A percentile compares a stretch with the other conserved stretches of the same genome.
These are phyloP conservation scores for Suillus subaureus DNA, from an alignment of 768 basidiomycete species.

Conservation along the genomic window DNA sequence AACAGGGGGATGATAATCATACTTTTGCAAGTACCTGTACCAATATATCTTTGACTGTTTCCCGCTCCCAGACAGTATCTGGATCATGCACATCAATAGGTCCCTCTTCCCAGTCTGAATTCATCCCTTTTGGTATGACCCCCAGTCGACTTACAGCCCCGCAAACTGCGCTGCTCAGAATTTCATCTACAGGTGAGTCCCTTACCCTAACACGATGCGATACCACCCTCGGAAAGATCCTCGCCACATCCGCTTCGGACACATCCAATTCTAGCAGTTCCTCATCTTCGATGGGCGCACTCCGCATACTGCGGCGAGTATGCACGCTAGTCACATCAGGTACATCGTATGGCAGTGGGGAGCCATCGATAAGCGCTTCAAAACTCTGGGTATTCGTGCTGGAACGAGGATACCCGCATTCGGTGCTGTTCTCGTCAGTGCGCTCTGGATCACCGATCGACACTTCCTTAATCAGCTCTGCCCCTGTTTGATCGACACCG, in stretches of 20 bases:
- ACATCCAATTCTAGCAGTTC: conserved; percentile 51
- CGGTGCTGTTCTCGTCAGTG: conserved; percentile 22
- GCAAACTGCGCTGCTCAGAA: conserved; percentile 63
- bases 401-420: conserved; percentile 17
- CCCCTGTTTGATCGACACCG: conserved; percentile 60
- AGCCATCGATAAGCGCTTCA: conserved; percentile 23
- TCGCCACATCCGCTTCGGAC: conserved; percentile 73
- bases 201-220: conserved; percentile 76
- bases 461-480: conserved; percentile 50
- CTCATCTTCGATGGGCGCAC: conserved; percentile 17
- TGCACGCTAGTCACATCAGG: conserved; percentile 16
- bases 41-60: conserved; percentile 67
- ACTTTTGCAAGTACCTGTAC: conserved; percentile 59
- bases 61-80: conserved; percentile 38
- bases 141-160: conserved; percentile 44
- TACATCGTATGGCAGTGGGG: conserved; percentile 9
- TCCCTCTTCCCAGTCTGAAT: conserved; percentile 5
- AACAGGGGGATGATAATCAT: conserved; percentile 21
- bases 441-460: conserved; percentile 19
- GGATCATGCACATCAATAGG: conserved; percentile 1
- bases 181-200: conserved; percentile 69
- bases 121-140: conserved; percentile 18
- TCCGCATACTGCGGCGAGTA: conserved; percentile 8
- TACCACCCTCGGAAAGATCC: conserved; percentile 71
- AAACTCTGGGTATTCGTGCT: conserved; percentile 18